Conservation (phyloP, 2,329 filamentous ascomycete genomes). For the Exophiala viscosa region DNA sequence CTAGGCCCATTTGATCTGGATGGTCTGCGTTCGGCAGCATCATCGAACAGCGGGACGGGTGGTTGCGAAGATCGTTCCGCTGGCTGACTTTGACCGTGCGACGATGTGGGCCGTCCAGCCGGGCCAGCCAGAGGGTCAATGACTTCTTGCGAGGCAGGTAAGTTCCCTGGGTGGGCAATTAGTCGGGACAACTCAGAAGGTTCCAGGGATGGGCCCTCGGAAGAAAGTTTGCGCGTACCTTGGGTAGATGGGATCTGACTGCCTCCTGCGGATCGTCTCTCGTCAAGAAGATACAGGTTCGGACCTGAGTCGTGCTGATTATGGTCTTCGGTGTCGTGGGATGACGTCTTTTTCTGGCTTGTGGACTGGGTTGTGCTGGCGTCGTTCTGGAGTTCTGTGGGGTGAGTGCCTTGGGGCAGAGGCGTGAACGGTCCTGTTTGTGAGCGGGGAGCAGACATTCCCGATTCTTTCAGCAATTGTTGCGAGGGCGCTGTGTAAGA, state of each 20-base stretch:
- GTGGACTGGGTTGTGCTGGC: conserved; percentile 85
- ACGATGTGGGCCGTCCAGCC: conserved; percentile 6
- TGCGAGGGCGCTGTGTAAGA: conserved; percentile 47
- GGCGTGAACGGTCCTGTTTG: conserved; percentile 55
- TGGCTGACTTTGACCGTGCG: conserved; percentile 10
- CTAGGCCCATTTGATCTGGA: conserved; percentile 6
- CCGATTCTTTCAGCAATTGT: conserved; percentile 43
- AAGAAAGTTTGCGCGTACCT: conserved; percentile 39
- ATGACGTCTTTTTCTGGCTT: conserved; percentile 74
- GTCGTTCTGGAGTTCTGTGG: conserved; percentile 69
- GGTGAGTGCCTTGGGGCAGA: conserved; percentile 56
- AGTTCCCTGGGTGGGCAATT: conserved; percentile 31
- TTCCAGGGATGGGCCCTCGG: not conserved
- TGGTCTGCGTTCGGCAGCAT: conserved; percentile 1
- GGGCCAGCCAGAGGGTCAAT: not conserved
- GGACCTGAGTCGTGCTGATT: conserved; percentile 65
- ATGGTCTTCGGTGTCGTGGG: conserved; percentile 51
- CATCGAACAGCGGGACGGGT: conserved; percentile 16
- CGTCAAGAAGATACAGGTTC: conserved; percentile 49
- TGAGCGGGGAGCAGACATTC: conserved; percentile 43
- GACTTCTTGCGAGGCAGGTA: conserved; percentile 8
- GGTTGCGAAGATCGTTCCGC: conserved; percentile 9
- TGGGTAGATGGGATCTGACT: conserved; percentile 65
- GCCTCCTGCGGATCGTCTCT: conserved; percentile 50
- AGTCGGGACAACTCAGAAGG: not conserved